Base-by-base conservation (phyloP, 1,284 basidiomycete species). In the Boletus sp. region DNA sequence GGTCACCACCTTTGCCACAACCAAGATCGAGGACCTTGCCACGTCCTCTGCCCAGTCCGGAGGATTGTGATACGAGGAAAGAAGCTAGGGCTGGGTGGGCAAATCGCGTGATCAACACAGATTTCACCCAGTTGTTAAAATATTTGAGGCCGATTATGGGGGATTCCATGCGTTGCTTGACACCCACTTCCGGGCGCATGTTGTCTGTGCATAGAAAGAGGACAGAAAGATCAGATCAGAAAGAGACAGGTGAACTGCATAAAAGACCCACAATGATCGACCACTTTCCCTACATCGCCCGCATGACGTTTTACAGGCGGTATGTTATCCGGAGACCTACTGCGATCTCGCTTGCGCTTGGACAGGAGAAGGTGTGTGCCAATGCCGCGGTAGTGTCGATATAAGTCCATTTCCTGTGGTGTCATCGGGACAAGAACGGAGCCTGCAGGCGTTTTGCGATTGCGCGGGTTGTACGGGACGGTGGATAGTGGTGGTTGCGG, bases 121-220 rank as follows among this genome's bases (percentile, higher is more conserved):
- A 92, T 69, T 98, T 98, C 59, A 97, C 85, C 94, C 96, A 99
- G 71, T 99, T 99, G 73, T 99, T 99, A 74, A 98, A 99, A 66
- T 82, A 91, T 69, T 95, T 94, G 48, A 99, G 77, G 19, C 93
- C 94, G 50, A 97, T 92, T 62, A 99, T 99, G 27, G 94, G 92
- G 6, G 94, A 97, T n/a, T 87, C 83, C 54, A 82, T 80, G 30
- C 96, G 86, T 55, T 88, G 83, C 8, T 82, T 75, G 25, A 92
- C 79, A 44, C 92, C 94, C 10, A 95, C 87, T 52, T 99, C 94
- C 4, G 90, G 91, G 9, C 96, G 82, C 36, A 83, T 78, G 66
- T 99, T 99, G 71, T 99, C 91, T 94, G 58, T 33, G 44, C 12
- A 47, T 19, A 39, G 41, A 47, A 41, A 38, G 27, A 46, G 12